A percentile compares a stretch with the other conserved stretches of the same genome.
Conservation (phyloP, 176 grass and related monocot species). For the Canna indica region DNA sequence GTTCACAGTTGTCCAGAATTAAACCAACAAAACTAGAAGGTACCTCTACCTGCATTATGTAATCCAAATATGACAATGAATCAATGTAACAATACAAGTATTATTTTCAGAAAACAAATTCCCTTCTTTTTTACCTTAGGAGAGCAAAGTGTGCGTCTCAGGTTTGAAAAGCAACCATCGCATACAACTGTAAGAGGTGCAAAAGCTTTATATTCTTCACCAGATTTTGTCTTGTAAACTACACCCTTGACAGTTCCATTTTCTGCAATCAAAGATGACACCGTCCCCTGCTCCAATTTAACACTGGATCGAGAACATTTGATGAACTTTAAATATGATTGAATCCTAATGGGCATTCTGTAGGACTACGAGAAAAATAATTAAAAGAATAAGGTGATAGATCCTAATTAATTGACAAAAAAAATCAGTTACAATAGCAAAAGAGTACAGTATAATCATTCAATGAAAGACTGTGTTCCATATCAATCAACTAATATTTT, state of each 20-base stretch:
- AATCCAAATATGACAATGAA: neutral
- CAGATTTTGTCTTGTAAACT: slow-evolving; percentile 72
- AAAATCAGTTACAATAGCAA: no score
- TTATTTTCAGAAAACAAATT: slow-evolving; percentile 14
- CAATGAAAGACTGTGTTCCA: no score
- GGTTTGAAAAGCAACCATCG: slow-evolving; percentile 96
- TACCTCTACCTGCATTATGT: slow-evolving; percentile 62
- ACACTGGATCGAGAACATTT: slow-evolving; percentile 43
- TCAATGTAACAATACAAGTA: neutral
- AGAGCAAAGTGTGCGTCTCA: slow-evolving; percentile 68
- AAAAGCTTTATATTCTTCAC: slow-evolving; percentile 67
- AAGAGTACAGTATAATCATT: no score
- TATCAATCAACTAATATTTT: no score
- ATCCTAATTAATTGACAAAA: no score
- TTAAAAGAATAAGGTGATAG: no score
- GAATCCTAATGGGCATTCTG: no score
- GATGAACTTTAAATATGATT: neutral
- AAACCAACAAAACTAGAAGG: slow-evolving; percentile 95
- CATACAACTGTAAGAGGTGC: slow-evolving; percentile 92
- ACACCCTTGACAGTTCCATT: slow-evolving; percentile 78
- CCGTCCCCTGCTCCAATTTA: slow-evolving; percentile 85
- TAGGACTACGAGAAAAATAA: no score
- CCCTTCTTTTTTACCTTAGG: slow-evolving; percentile 49
- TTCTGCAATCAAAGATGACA: slow-evolving; percentile 86
- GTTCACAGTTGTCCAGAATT: slow-evolving; percentile 83